phyloP scores from a whole-genome alignment of 345 rosid genomes.

The Eutrema yunnanense region DNA sequence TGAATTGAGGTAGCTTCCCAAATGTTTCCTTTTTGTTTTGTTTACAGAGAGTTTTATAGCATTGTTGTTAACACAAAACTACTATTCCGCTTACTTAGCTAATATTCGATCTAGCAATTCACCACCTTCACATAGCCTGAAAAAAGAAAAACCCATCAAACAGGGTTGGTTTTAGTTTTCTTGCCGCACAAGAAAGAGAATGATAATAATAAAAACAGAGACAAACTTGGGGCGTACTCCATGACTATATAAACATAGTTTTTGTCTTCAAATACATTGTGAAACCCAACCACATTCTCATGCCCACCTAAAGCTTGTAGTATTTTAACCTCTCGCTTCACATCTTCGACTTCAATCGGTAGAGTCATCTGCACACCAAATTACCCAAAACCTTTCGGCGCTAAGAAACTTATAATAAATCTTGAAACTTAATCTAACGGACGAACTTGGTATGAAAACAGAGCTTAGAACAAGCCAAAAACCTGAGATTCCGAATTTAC shows the following conservation, averaged over 20 bases:
- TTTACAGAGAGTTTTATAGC: background rate
- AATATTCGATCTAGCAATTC: conserved; percentile 90
- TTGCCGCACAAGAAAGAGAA: background rate
- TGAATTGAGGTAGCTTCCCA: background rate
- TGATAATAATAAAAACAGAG: background rate
- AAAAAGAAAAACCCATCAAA: background rate
- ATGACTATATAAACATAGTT: conserved; percentile 84
- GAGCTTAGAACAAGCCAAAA: background rate
- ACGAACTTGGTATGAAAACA: background rate
- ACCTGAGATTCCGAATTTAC: background rate
- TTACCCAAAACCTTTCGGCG: background rate
- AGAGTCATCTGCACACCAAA: conserved; percentile 22
- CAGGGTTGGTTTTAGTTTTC: background rate
- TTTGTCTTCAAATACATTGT: conserved; percentile 81
- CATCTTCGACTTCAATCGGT: conserved; percentile 79
- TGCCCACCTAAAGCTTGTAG: conserved; percentile 74
- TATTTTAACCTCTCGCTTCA: conserved; percentile 85
- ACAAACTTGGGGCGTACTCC: conserved; percentile 60
- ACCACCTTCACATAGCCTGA: conserved; percentile 95
- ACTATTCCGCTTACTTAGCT: conserved; percentile 45
- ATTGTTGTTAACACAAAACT: background rate
- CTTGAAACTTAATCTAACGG: background rate
- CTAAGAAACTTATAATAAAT: background rate
- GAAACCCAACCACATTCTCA: conserved; percentile 81
- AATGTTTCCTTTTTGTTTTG: background rate